Percentiles rank a stretch among this genome's conserved stretches.
These are phyloP conservation scores for Coemansia umbellata DNA, from an alignment of 192 early-diverging fungal species.

Conservation along the genomic window DNA sequence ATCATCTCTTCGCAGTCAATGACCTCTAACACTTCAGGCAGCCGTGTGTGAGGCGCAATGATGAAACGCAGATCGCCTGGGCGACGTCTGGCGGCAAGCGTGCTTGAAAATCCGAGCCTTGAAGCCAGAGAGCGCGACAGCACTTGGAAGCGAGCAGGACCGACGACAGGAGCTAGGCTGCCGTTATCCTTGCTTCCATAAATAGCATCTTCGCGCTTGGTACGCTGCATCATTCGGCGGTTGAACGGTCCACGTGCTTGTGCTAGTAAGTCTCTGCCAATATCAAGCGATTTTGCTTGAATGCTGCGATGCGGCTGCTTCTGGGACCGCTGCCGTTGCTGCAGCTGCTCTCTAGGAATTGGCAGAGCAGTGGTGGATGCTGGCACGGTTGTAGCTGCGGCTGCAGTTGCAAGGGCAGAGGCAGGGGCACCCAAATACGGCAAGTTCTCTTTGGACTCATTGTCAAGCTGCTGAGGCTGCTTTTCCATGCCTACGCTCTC, in stretches of 20 bases:
- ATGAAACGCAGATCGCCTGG: slow-evolving; percentile 36
- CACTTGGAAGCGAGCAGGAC: slow-evolving; percentile 35
- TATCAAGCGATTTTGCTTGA: slow-evolving; percentile 38
- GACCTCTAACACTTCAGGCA: slow-evolving; percentile 34
- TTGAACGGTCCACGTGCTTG: slow-evolving; percentile 14
- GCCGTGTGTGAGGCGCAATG: slow-evolving; percentile 32
- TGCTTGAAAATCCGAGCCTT: slow-evolving; percentile 29
- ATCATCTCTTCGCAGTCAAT: slow-evolving; percentile 34
- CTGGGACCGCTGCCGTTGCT: background rate
- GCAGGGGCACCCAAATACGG: no score
- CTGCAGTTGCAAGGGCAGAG: background rate
- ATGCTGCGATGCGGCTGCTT: slow-evolving; percentile 1
- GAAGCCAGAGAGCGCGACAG: slow-evolving; percentile 36
- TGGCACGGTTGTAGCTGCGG: background rate
- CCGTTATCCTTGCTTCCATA: slow-evolving; percentile 7
- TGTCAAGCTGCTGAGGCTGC: background rate
- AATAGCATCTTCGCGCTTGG: slow-evolving; percentile 31
- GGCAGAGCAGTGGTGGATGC: background rate
- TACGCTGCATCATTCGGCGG: slow-evolving; percentile 30
- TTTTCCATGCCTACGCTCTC: background rate
- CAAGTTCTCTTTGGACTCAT: background rate
- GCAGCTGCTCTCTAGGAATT: background rate
- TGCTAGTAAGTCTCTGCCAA: background rate
- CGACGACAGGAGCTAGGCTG: slow-evolving; percentile 1
- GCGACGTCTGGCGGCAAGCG: slow-evolving; percentile 33